Evolutionary conservation across 495 filamentous ascomycete genomes (phyloP), one percentile per base, ranked within the genome.

Genomic region (Penicillium tannophilum): DNA sequence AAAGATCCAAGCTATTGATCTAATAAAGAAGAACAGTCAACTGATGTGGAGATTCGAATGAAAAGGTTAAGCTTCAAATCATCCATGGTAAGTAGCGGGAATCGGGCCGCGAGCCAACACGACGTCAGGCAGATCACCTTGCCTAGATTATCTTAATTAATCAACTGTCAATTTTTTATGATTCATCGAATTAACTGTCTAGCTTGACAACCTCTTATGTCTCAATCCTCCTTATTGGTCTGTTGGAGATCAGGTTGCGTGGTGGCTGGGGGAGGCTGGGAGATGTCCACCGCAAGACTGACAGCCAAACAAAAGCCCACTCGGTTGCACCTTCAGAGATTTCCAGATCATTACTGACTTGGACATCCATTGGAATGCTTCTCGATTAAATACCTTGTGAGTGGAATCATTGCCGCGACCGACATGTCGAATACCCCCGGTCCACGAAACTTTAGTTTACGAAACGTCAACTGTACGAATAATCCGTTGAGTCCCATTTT

Each of bases 221-320:
- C 60, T 65, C 43, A 68, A 43, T 55, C 48, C 51, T 61, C 50
- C 54, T 43, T 62, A 70, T 70, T 68, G 67, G 65, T 30, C 20
- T 63, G 49, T 48, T 48, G 30, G 19, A 19, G 23, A n/a, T 20
- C 35, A 44, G 51, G 44, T 14, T 49, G 35, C 45, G 56, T 60
- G 63, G 67, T 58, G 67, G 67, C 67, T 70, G 67, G 67, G 62
- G 67, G 67, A 59, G 67, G 67, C 67, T 70, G 67, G 67, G 66
- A 63, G 33, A 19, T 56, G 62, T 48, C 55, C 48, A 63, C 60
- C 60, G 61, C 55, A 55, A 61, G 52, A 33, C 42, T 56, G 52
- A 58, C 50, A 65, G 55, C 63, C 55, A 65, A 63, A 63, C 62
- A 67, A 69, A 70, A 68, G 36, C 62, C 56, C 55, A 55, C 54